Evolutionary conservation across 371 early-diverging fungal genomes (phyloP).

Genomic region (Lichtheimia ramosa): DNA sequence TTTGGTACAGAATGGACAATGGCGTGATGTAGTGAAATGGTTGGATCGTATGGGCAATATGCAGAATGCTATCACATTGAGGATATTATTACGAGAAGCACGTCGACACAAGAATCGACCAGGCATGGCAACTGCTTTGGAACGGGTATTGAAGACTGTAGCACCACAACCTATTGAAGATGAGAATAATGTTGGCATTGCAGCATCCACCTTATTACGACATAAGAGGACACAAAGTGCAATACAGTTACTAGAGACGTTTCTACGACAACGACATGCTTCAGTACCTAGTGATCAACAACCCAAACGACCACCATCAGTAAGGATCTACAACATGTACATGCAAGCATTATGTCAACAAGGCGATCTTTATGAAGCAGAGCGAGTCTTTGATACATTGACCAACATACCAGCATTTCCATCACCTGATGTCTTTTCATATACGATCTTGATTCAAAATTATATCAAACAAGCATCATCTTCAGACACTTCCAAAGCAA

Average conservation of each 20-base stretch:
- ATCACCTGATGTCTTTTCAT: conserved; percentile 40
- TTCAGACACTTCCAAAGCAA: conserved; percentile 8
- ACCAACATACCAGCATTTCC: conserved; percentile 23
- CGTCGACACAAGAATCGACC: conserved; percentile 10
- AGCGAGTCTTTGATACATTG: conserved; percentile 28
- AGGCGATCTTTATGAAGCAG: conserved; percentile 27
- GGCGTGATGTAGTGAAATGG: conserved; percentile 31
- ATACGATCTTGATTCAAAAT: conserved; percentile 40
- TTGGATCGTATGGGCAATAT: conserved; percentile 17
- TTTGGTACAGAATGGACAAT: conserved; percentile 13
- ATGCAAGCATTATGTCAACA: conserved; percentile 25
- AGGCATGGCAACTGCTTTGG: conserved; percentile 20
- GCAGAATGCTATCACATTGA: conserved; percentile 20
- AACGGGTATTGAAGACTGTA: conserved; percentile 6
- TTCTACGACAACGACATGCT: conserved; percentile 11
- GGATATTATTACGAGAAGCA: conserved; percentile 26
- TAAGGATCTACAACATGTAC: conserved; percentile 31
- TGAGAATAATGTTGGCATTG: conserved; percentile 3
- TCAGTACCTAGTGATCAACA: background rate
- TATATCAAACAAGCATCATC: conserved; percentile 20
- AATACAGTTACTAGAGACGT: conserved; percentile 16
- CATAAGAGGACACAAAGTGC: conserved; percentile 22
- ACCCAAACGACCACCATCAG: conserved; percentile 8
- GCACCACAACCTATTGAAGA: background rate
- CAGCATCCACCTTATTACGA: conserved; percentile 19